phyloP scores from a whole-genome alignment of 176 grass and related monocot genomes.

The Carex parvula region DNA sequence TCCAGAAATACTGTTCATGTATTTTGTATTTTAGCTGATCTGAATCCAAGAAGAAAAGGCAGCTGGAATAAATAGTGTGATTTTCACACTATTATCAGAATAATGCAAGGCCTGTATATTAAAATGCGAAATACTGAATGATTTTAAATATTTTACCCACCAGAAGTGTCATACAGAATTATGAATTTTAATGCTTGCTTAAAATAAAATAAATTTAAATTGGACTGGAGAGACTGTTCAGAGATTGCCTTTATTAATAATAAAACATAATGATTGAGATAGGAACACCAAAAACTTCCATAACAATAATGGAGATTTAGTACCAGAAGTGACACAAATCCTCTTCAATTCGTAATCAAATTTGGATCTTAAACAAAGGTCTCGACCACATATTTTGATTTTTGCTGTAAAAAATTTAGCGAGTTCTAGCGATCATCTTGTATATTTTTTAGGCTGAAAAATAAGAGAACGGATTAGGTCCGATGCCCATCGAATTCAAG shows the following conservation, averaged over 20 bases:
- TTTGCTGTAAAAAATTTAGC: too few species aligned
- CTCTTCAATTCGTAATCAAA: not conserved
- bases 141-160: too few species aligned
- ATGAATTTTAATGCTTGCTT: not conserved
- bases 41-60: too few species aligned
- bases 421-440: too few species aligned
- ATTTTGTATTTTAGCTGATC: too few species aligned
- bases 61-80: not conserved
- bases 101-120: not conserved
- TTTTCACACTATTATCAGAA: not conserved
- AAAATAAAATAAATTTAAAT: not conserved
- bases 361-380: too few species aligned
- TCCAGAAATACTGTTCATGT: too few species aligned
- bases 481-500: too few species aligned
- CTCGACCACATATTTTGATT: too few species aligned
- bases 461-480: too few species aligned
- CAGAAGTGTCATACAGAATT: not conserved
- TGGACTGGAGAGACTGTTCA: not conserved
- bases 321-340: not conserved
- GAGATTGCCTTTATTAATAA: not conserved
- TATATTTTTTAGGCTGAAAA: too few species aligned
- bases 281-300: too few species aligned
- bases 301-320: not conserved
- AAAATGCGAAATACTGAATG: not conserved
- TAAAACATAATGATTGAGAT: not conserved